Evolutionary conservation across 2,329 filamentous ascomycete species (phyloP).

Genomic region (Sordariomycetes sp.): DNA sequence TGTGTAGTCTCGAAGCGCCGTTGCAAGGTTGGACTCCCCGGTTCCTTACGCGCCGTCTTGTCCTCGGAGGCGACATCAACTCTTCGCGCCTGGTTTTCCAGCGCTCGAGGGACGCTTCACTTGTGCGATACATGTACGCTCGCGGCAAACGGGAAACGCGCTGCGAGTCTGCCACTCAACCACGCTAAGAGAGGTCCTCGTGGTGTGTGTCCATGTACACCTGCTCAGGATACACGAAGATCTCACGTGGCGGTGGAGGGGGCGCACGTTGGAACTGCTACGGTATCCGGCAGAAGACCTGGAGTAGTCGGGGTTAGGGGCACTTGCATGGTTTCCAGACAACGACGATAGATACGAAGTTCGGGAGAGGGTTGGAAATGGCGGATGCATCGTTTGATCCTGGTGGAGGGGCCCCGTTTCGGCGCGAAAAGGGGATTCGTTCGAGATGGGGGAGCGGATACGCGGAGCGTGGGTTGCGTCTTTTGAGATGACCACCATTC

Average conservation of each 20-base stretch:
- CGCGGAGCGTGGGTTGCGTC: neutral
- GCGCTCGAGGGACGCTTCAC: no score
- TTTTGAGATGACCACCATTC: neutral
- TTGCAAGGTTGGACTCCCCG: no score
- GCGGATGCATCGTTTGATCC: neutral
- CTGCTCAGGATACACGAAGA: neutral
- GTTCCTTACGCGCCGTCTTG: no score
- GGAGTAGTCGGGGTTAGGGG: neutral
- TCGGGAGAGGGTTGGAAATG: neutral
- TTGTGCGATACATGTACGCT: no score
- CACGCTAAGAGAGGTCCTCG: conserved; percentile 6
- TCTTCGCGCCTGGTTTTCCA: no score
- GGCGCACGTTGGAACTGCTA: neutral
- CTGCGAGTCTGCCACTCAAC: no score
- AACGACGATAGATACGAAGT: neutral
- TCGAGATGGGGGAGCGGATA: neutral
- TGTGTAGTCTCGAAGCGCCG: no score
- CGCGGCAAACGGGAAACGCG: no score
- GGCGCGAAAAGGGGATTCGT: neutral
- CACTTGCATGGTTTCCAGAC: neutral
- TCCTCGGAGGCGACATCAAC: no score
- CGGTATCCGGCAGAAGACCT: neutral
- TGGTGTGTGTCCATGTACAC: neutral
- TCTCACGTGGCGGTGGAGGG: neutral
- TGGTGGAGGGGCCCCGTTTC: neutral